These are phyloP conservation scores for Cutaneotrichosporon arboriforme DNA, from an alignment of 1,284 basidiomycete species.

Conservation along the genomic window DNA sequence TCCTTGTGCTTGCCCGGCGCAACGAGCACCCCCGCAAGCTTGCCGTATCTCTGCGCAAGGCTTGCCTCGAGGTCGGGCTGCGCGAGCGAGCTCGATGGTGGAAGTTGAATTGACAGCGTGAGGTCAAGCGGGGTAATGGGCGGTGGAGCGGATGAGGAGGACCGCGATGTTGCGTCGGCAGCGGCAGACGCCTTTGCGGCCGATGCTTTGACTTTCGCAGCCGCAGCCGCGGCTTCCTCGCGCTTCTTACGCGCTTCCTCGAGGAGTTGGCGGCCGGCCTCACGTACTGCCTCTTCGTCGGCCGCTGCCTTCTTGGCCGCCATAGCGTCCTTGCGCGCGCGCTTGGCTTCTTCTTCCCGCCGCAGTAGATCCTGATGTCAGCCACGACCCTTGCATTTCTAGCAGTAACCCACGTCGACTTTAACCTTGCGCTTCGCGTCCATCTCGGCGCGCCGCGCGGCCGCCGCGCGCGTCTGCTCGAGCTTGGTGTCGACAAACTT, in stretches of 20 bases:
- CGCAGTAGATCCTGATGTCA: slow-evolving; percentile 65
- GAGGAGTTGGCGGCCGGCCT: slow-evolving; percentile 64
- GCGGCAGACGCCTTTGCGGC: slow-evolving; percentile 1
- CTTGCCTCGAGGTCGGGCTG: slow-evolving; percentile 17
- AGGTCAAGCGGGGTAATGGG: slow-evolving; percentile 40
- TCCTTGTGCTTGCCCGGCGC: slow-evolving; percentile 17
- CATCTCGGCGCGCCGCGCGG: slow-evolving; percentile 66
- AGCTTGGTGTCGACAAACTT: slow-evolving; percentile 76
- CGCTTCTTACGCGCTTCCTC: slow-evolving; percentile 53
- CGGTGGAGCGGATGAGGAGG: slow-evolving; percentile 9
- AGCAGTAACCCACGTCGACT: slow-evolving; percentile 51
- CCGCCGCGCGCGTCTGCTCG: slow-evolving; percentile 64
- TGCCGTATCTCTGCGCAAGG: slow-evolving; percentile 33
- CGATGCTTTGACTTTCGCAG: slow-evolving; percentile 3
- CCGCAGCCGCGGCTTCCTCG: slow-evolving; percentile 18
- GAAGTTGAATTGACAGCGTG: slow-evolving; percentile 40
- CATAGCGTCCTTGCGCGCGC: slow-evolving; percentile 56
- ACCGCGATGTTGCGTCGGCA: neutral
- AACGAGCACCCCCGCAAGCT: slow-evolving; percentile 35
- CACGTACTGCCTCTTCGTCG: slow-evolving; percentile 69
- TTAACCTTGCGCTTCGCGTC: slow-evolving; percentile 73
- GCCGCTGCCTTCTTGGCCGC: slow-evolving; percentile 51
- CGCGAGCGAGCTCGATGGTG: slow-evolving; percentile 16
- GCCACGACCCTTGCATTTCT: neutral
- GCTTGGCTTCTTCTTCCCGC: slow-evolving; percentile 68